Base-by-base conservation (phyloP, 257 asterid species). In the Penstemon davidsonii region DNA sequence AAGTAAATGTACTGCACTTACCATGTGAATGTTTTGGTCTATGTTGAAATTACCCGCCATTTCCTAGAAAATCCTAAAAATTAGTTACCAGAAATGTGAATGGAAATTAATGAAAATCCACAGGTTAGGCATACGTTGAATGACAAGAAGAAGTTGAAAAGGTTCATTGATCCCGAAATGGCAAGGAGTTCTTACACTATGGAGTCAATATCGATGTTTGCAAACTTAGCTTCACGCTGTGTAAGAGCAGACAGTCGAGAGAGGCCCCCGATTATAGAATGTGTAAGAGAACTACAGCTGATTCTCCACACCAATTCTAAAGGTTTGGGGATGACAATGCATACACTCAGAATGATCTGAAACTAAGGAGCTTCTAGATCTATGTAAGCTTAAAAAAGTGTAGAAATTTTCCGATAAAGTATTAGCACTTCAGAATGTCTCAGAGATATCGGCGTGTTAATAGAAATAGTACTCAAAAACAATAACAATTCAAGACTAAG, bases 161-260 rank as follows among this genome's bases (percentile, higher is more conserved):
- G 84, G 84, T 83, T 88, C 59, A 88, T 87, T 54, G 97, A 92
- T 76, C 85, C 92, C 51, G 96, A 90, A 79, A 82, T 93, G 90
- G 88, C 81, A 11, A 80, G 96, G 69, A 73, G 86, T 58, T 90
- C 96, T 0, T 90, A 88, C 85, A 90, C 97, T 46, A 79, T 93
- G 89, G 97, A 93, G 73, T 90, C 99, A 13, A 76, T 88, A 60
- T 74, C 81, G 79, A 83, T 87, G 91, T 87, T 85, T 67, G 99
- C 91, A 19, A 90, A 85, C 81, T 86, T 89, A 62, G 96, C 96
- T 18, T 92, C 92, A 43, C 89, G 96, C 19, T 92, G 97, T 67
- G 87, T 86, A 57, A 81, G 91, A 73, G 43, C 69, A 10, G 96
- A 93, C 60, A 87, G 98, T 75, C 88, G 75, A 66, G 91, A 90